Evolutionary conservation across 179 eudicot species (phyloP).

Genomic region (Pouteria campechiana): DNA sequence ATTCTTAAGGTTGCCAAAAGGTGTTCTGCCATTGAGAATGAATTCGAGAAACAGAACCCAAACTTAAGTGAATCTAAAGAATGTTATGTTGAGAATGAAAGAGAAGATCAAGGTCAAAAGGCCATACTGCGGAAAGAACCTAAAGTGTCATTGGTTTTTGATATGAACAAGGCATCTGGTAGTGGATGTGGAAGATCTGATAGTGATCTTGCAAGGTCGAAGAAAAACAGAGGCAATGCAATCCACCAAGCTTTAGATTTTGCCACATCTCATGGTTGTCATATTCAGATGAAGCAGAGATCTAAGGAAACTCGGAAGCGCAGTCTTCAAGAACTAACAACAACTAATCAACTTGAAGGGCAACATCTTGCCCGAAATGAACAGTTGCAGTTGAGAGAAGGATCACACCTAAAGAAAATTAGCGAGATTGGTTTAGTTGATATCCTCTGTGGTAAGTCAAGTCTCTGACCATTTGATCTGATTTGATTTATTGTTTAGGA

Average conservation of each 20-base stretch:
- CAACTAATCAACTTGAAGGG: constrained; percentile 21
- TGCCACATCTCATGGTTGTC: constrained; percentile 7
- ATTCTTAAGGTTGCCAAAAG: constrained; percentile 31
- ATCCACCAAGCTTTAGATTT: too few species aligned
- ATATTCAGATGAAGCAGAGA: constrained; percentile 26
- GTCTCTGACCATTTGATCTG: too few species aligned
- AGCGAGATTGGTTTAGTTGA: too few species aligned
- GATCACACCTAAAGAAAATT: too few species aligned
- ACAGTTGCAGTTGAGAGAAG: too few species aligned
- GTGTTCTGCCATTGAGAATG: constrained; percentile 8
- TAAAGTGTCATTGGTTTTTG: constrained; percentile 2
- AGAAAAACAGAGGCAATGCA: constrained; percentile 10
- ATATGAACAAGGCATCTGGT: too few species aligned
- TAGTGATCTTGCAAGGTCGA: constrained; percentile 1
- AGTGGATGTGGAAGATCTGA: constrained; percentile 10
- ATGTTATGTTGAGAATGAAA: constrained; percentile 5
- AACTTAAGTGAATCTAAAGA: constrained; percentile 9
- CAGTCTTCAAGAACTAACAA: constrained; percentile 41
- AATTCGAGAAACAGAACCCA: not conserved
- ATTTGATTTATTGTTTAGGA: too few species aligned
- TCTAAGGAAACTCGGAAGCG: constrained; percentile 38
- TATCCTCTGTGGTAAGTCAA: too few species aligned
- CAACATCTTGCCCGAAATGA: too few species aligned
- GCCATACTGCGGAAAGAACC: constrained; percentile 2
- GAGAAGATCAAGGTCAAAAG: constrained; percentile 8